These are phyloP conservation scores for Diaporthe vexans DNA, from an alignment of 2,329 filamentous ascomycete species.

Conservation along the genomic window DNA sequence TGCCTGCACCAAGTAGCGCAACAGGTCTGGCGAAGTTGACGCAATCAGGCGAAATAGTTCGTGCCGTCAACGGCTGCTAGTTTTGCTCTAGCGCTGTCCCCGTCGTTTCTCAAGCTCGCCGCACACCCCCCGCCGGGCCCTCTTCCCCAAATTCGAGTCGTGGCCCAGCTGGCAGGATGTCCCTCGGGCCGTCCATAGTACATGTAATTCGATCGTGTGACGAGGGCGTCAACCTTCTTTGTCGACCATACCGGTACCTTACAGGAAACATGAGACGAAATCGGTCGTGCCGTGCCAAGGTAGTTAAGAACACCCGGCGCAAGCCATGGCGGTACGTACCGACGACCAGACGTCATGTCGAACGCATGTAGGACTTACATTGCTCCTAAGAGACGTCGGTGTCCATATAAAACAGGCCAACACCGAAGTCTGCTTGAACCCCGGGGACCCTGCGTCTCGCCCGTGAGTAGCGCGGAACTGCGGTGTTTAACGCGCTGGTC, in stretches of 20 bases:
- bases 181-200: conserved; percentile 24
- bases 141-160: conserved; percentile 12
- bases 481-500: background rate
- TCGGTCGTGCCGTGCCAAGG: conserved; percentile 33
- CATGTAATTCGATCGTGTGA: conserved; percentile 17
- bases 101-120: conserved; percentile 9
- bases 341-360: conserved; percentile 13
- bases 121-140: background rate
- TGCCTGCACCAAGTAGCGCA: background rate
- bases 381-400: background rate
- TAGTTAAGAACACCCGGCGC: conserved; percentile 14
- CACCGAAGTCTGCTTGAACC: background rate
- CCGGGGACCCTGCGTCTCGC: background rate
- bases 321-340: conserved; percentile 14
- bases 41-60: conserved; percentile 30
- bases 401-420: background rate
- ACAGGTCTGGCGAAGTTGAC: conserved; percentile 25
- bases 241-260: conserved; percentile 21
- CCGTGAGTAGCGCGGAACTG: background rate
- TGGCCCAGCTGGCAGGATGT: conserved; percentile 12
- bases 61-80: conserved; percentile 34
- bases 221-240: conserved; percentile 31
- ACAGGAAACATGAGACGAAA: conserved; percentile 29
- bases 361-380: background rate
- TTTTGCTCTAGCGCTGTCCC: conserved; percentile 19